Base-by-base conservation (phyloP, 495 filamentous ascomycete species). In the Penicillium samsonianum region DNA sequence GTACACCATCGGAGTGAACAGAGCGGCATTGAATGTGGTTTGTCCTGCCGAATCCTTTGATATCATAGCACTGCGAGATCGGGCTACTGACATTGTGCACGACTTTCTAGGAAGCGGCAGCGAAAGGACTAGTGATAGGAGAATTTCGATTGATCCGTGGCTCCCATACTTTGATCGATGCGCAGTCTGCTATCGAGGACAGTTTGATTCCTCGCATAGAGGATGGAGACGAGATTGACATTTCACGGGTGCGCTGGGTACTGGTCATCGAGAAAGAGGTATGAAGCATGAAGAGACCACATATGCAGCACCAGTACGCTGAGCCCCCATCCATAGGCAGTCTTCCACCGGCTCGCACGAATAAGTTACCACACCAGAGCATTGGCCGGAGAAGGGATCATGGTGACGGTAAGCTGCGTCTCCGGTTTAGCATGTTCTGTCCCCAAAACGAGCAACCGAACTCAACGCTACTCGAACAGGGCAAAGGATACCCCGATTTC, bases 251-350 rank as follows among this genome's bases (percentile, higher is more conserved):
- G 0, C 69, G 81, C 44, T 96, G 91, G 92, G 76, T 97, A 25
- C 65, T 98, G 0, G 81, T 97, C 0, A 81, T 98, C 33, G 94
- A 98, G 68, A 98, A 98, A 76, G 94, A 98, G 79, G 91, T 89
- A 65, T 42, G 66, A 3, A 28, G 11, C 3, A 20, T 9, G 22
- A 9, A 7, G 14, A 7, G 6, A 17, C 6, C 25, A 28, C 6
- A 23, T 0, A 10, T 16, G 19, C 3, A 35, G 11, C 10, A 46
- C 6, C 19, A 4, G 16, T 22, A 16, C 4, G 17, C 30, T n/a
- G 30, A n/a, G 22, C 10, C 22, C 43, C 61, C 71, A n/a, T 69
- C 42, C 44, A 42, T 48, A 93, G 91, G 90, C 92, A 16, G 88
- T 90, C 0, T 97, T 96, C 64, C 86, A 89, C 10, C 84, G 85